Percentiles rank a stretch among this genome's conserved stretches.
These are phyloP conservation scores for Saccharomycopsis hybrid DNA, from an alignment of 1,139 yeast genomes.

Conservation along the genomic window DNA sequence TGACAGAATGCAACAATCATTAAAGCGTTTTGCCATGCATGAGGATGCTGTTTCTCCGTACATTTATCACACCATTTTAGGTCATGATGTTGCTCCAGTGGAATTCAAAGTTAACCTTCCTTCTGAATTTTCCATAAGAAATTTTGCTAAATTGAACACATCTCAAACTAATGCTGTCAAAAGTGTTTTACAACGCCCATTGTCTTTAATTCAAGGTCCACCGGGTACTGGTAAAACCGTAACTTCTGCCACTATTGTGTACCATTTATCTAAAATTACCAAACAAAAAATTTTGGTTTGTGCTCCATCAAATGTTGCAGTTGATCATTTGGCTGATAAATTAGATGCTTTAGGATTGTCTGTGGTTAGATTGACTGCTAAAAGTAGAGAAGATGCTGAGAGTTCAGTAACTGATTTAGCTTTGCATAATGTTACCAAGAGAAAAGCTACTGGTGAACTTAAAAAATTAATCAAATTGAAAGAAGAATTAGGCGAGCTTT, in stretches of 20 bases:
- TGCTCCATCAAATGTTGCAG: constrained; percentile 95
- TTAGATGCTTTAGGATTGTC: constrained; percentile 60
- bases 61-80: constrained; percentile 73
- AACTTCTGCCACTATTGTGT: constrained; percentile 83
- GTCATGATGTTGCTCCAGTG: constrained; percentile 59
- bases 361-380: constrained; percentile 74
- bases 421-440: constrained; percentile 43
- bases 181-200: constrained; percentile 64
- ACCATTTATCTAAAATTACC: constrained; percentile 60
- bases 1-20: constrained; percentile 76
- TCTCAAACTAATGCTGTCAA: constrained; percentile 79
- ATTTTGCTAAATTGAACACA: constrained; percentile 58
- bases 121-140: constrained; percentile 38
- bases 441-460: constrained; percentile 47
- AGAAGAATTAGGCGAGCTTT: constrained; percentile 66
- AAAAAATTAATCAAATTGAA: constrained; percentile 52
- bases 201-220: constrained; percentile 93
- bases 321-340: constrained; percentile 80
- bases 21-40: constrained; percentile 65
- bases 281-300: constrained; percentile 68
- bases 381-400: constrained; percentile 75
- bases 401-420: constrained; percentile 48
- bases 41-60: constrained; percentile 69
- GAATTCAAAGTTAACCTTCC: constrained; percentile 61
- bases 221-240: constrained; percentile 98